Evolutionary conservation across 345 rosid genomes (phyloP).

Genomic region (Arabidopsis arenosa): DNA sequence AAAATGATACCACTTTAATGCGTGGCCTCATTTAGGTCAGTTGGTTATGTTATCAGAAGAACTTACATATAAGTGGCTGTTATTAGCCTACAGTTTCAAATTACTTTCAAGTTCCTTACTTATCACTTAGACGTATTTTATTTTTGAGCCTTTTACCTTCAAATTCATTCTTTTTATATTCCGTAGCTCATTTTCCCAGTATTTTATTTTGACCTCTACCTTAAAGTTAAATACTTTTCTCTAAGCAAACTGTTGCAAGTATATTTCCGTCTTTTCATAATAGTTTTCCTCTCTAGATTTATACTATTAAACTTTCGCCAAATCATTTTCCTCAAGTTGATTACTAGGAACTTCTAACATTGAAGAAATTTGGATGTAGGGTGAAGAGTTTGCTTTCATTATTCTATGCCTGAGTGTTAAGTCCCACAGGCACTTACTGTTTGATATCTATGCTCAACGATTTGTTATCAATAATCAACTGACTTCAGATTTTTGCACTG

Average conservation of each 20-base stretch:
- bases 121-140: conserved; percentile 27
- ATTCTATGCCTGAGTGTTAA: neutral
- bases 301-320: neutral
- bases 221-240: conserved; percentile 40
- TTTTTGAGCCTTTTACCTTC: conserved; percentile 44
- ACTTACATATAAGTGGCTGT: conserved; percentile 64
- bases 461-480: conserved; percentile 18
- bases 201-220: conserved; percentile 22
- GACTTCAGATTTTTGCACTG: neutral
- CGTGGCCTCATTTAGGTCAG: conserved; percentile 99
- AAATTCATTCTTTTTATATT: conserved; percentile 33
- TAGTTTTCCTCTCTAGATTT: conserved; percentile 20
- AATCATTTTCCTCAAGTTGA: conserved; percentile 21
- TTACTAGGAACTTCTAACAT: neutral
- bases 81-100: conserved; percentile 53
- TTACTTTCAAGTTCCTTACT: conserved; percentile 44
- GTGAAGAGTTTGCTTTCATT: neutral
- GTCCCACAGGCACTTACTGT: neutral
- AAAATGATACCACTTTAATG: conserved; percentile 94
- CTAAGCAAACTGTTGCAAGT: conserved; percentile 14
- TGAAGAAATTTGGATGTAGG: neutral
- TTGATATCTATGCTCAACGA: neutral
- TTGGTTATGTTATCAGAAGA: conserved; percentile 72
- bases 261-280: conserved; percentile 6
- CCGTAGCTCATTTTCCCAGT: conserved; percentile 43